Conservation (phyloP, 495 filamentous ascomycete species). For the Tuber microsphaerosporum region DNA sequence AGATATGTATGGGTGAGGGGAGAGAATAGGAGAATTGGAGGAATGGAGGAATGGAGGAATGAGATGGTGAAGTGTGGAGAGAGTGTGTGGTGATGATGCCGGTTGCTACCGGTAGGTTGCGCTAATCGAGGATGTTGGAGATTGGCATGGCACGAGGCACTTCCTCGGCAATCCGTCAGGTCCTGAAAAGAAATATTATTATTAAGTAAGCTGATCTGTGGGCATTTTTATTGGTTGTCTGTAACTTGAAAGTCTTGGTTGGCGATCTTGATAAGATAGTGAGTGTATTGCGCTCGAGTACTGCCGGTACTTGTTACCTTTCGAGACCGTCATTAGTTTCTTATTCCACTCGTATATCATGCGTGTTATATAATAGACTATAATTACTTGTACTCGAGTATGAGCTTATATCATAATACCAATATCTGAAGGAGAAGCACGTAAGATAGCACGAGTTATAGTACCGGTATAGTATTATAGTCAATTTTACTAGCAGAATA, state of each 20-base stretch:
- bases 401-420: background rate
- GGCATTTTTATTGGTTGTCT: background rate
- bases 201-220: background rate
- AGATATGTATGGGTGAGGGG: background rate
- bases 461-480: background rate
- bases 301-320: background rate
- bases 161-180: background rate
- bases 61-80: background rate
- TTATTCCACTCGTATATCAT: background rate
- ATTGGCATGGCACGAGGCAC: background rate
- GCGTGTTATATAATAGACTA: background rate
- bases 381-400: background rate
- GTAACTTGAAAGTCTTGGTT: background rate
- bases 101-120: background rate
- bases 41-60: background rate
- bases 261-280: background rate
- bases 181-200: background rate
- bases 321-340: background rate
- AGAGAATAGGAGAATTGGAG: background rate
- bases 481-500: background rate
- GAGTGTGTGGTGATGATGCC: slow-evolving; percentile 8
- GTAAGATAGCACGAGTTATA: background rate
- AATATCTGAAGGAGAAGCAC: background rate
- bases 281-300: background rate
- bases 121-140: background rate